Conservation (phyloP, 2,329 filamentous ascomycete species). For the Fusarium pseudograminearum region DNA sequence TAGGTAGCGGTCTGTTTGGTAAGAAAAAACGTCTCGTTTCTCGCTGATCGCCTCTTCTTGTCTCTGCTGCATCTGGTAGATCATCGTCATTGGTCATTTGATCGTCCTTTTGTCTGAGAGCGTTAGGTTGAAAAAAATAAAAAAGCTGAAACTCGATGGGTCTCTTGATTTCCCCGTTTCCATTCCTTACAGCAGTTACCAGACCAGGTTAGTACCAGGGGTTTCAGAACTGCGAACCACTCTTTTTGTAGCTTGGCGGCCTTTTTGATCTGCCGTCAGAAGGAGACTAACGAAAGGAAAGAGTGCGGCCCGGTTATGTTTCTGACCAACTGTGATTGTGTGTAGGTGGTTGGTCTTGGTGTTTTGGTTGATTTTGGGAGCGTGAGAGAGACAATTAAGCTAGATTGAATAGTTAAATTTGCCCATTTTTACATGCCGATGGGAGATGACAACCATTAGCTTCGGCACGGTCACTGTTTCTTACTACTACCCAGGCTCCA, state of each 20-base stretch:
- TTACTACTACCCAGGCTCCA: neutral
- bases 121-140: neutral
- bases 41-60: neutral
- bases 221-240: conserved; percentile 27
- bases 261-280: conserved; percentile 28
- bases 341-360: neutral
- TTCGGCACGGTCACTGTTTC: neutral
- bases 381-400: neutral
- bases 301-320: conserved; percentile 19
- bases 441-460: conserved; percentile 2
- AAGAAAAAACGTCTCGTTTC: neutral
- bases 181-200: conserved; percentile 7
- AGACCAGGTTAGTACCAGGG: conserved; percentile 17
- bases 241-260: conserved; percentile 34
- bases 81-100: conserved; percentile 3
- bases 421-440: conserved; percentile 1
- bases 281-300: conserved; percentile 30
- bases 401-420: conserved; percentile 11
- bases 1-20: conserved; percentile 5
- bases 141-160: conserved; percentile 39
- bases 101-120: conserved; percentile 8
- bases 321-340: conserved; percentile 13
- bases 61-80: conserved; percentile 15
- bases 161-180: conserved; percentile 14
- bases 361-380: neutral